Evolutionary conservation across 2,329 filamentous ascomycete genomes (phyloP).

Genomic region (Parascedosporium putredinis): DNA sequence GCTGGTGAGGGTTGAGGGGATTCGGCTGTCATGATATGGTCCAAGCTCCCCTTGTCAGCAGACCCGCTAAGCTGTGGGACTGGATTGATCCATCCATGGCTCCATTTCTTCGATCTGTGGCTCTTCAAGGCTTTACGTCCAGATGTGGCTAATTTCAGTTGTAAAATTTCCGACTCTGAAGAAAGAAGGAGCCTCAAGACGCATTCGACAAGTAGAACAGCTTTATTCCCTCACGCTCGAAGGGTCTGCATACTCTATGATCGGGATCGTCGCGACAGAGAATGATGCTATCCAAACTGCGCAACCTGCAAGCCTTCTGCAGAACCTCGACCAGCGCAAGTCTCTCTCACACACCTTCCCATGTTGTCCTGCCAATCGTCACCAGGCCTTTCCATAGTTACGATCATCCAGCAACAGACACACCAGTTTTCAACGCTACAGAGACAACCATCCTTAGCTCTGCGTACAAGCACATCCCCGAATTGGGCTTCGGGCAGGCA

Average conservation of each 20-base stretch:
- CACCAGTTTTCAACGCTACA: constrained; percentile 51
- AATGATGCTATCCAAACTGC: not conserved
- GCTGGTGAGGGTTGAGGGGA: too few relatives aligned
- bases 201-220: too few relatives aligned
- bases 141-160: too few relatives aligned
- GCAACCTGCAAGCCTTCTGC: constrained; percentile 3
- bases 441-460: constrained; percentile 72
- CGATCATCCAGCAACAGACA: constrained; percentile 52
- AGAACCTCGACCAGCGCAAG: not conserved
- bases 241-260: too few relatives aligned
- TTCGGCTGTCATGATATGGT: not conserved
- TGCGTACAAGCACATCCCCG: constrained; percentile 68
- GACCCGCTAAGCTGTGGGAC: too few relatives aligned
- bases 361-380: not conserved
- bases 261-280: too few relatives aligned
- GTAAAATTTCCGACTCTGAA: too few relatives aligned
- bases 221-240: too few relatives aligned
- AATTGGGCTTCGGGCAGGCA: constrained; percentile 68
- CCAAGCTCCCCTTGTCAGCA: not conserved
- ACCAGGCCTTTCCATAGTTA: constrained; percentile 56
- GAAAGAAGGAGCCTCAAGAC: too few relatives aligned
- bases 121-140: too few relatives aligned
- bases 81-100: too few relatives aligned
- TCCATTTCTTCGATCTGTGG: too few relatives aligned
- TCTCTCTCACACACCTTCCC: not conserved